These are phyloP conservation scores for Chlorella vulgaris DNA, from an alignment of 139 green algal genomes.

Conservation along the genomic window DNA sequence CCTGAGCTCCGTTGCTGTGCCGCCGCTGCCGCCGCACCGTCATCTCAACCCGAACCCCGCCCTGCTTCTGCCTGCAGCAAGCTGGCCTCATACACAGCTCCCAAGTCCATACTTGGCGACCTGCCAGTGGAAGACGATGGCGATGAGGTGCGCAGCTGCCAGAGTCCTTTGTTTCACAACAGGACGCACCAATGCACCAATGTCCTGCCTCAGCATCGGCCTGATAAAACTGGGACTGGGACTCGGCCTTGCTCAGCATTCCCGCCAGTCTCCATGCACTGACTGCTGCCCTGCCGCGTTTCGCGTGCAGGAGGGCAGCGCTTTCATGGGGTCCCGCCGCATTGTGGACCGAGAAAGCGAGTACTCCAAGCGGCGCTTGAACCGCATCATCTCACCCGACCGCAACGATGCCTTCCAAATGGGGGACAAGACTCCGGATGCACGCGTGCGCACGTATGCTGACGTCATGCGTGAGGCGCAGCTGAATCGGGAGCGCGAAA, in stretches of 20 bases:
- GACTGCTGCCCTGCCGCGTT: background rate
- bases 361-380: conserved; percentile 81
- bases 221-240: too few relatives aligned
- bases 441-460: conserved; percentile 77
- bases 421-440: conserved; percentile 78
- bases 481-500: conserved; percentile 86
- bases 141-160: conserved; percentile 22
- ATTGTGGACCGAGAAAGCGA: conserved; percentile 94
- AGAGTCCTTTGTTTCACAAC: too few relatives aligned
- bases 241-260: too few relatives aligned
- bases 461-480: conserved; percentile 88
- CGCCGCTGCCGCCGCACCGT: too few relatives aligned
- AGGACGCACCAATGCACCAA: too few relatives aligned
- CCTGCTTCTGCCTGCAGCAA: conserved; percentile 60
- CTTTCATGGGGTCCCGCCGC: conserved; percentile 28
- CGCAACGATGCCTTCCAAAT: conserved; percentile 92
- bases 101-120: conserved; percentile 71
- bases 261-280: too few relatives aligned
- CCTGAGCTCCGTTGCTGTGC: too few relatives aligned
- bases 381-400: conserved; percentile 86
- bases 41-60: too few relatives aligned
- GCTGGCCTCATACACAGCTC: conserved; percentile 74
- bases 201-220: too few relatives aligned
- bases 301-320: conserved; percentile 51
- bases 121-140: conserved; percentile 65